Evolutionary conservation across 768 basidiomycete species (phyloP), one percentile per base, ranked within the genome.

Genomic region (Leccinum uliginosum): DNA sequence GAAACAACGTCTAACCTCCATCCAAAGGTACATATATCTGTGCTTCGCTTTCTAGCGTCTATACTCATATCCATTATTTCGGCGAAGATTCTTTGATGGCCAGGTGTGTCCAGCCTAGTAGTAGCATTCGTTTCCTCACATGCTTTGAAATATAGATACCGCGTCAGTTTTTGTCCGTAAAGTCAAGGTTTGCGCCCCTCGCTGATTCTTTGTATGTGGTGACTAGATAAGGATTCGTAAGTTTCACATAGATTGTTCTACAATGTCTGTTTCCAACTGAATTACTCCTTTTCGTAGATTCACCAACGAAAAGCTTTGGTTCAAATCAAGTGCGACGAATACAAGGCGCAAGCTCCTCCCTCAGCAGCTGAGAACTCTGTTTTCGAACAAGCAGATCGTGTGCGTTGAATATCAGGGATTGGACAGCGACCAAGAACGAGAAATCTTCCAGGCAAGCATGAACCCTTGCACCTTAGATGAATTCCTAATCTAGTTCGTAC

Each of bases 1-100:
- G n/a, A 88, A 88, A 65, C 86, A 88, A 60, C 76, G 87, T 30
- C 65, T 88, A 58, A 86, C 87, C 0, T 86, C 86, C 0, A 81
- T 88, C 26, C 75, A 77, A 59, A 76, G 78, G 86, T 87, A 61
- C 54, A 14, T 10, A 24, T 27, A 3, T 38, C 38, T 12, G 11
- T 19, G 40, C 11, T 1, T 43, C 10, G 1, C 6, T 35, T 19
- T 26, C 21, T 11, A n/a, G 30, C 24, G 23, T 23, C 1, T 23
- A 21, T 45, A 12, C 50, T 62, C 24, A 61, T 40, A 45, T 8
- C 32, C 10, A 8, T 54, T 23, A 45, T 17, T 46, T 10, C 9
- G 4, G 32, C 40, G 10, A 56, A 85, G 84, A 59, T 86, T 85
- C 59, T 71, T 83, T 51, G 76, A 79, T 57, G 83, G 81, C 49